phyloP scores from a whole-genome alignment of 208 protist genomes.

The Vickermania ingenoplastis region DNA sequence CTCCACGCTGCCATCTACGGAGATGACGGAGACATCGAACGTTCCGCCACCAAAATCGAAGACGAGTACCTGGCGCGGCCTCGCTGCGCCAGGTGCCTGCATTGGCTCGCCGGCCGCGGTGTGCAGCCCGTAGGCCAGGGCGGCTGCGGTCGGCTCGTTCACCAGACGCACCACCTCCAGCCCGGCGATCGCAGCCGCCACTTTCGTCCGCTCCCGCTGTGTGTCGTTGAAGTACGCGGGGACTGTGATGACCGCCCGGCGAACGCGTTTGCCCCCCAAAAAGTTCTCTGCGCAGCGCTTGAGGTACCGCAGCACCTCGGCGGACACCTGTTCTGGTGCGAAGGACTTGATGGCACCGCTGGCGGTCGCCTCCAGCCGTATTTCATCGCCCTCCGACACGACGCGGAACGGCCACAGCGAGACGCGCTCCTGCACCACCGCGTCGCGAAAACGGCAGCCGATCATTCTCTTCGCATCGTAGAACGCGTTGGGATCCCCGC shows the following conservation, averaged over 20 bases:
- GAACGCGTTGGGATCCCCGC: constrained; percentile 87
- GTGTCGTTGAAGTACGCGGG: constrained; percentile 99
- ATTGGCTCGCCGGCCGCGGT: constrained; percentile 52
- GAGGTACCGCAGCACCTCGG: constrained; percentile 96
- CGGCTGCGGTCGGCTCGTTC: constrained; percentile 98
- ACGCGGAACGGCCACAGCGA: constrained; percentile 95
- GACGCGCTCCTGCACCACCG: constrained; percentile 82
- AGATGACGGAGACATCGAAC: constrained; percentile 98
- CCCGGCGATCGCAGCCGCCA: constrained; percentile 95
- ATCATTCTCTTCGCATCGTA: constrained; percentile 97
- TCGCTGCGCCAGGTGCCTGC: constrained; percentile 1
- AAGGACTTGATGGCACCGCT: constrained; percentile 49
- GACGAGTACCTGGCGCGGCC: constrained; percentile 90
- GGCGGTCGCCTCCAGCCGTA: constrained; percentile 24
- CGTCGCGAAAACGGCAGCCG: constrained; percentile 78
- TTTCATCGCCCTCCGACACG: constrained; percentile 19
- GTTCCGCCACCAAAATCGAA: constrained; percentile 99
- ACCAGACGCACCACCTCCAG: constrained; percentile 97
- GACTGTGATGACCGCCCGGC: constrained; percentile 96
- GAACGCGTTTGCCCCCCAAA: constrained; percentile 84
- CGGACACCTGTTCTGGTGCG: constrained; percentile 95
- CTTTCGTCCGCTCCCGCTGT: constrained; percentile 97
- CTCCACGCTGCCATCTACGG: constrained; percentile 97
- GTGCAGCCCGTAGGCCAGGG: constrained; percentile 97
- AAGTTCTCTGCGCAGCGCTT: constrained; percentile 94